Conservation (phyloP, 148 eudicot genomes). For the Amaranthus hypochondriacus region DNA sequence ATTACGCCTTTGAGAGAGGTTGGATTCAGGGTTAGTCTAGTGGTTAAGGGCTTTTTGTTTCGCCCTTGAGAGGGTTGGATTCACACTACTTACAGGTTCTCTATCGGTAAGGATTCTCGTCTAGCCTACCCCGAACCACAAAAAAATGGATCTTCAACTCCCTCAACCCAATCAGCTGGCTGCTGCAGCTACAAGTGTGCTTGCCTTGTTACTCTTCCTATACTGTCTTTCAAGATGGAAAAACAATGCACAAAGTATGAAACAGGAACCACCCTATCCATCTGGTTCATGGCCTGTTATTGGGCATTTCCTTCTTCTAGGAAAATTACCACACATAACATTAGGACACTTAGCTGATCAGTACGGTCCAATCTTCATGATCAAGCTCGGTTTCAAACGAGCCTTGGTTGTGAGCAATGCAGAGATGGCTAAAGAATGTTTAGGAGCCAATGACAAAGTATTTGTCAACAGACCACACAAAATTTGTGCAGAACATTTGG, state of each 20-base stretch:
- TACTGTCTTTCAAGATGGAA: background rate
- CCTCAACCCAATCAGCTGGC: background rate
- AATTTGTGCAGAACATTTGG: constrained; percentile 15
- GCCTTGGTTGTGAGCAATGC: constrained; percentile 23
- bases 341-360: constrained; percentile 28
- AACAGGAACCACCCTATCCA: background rate
- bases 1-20: too few relatives aligned
- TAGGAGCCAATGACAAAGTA: constrained; percentile 34
- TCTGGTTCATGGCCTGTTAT: constrained; percentile 8
- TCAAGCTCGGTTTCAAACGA: background rate
- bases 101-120: too few relatives aligned
- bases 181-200: background rate
- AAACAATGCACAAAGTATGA: background rate
- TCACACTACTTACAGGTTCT: too few relatives aligned
- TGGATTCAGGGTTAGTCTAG: too few relatives aligned
- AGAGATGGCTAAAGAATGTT: constrained; percentile 38
- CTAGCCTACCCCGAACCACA: too few relatives aligned
- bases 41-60: too few relatives aligned
- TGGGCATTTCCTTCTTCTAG: constrained; percentile 22
- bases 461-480: constrained; percentile 27
- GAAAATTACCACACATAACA: constrained; percentile 9
- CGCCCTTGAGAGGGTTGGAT: too few relatives aligned
- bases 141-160: background rate
- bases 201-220: background rate
- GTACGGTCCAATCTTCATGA: constrained; percentile 22